A percentile compares a stretch with the other conserved stretches of the same genome.
These are phyloP conservation scores for Liquidambar formosana DNA, from an alignment of 164 flowering plant genomes.

Conservation along the genomic window DNA sequence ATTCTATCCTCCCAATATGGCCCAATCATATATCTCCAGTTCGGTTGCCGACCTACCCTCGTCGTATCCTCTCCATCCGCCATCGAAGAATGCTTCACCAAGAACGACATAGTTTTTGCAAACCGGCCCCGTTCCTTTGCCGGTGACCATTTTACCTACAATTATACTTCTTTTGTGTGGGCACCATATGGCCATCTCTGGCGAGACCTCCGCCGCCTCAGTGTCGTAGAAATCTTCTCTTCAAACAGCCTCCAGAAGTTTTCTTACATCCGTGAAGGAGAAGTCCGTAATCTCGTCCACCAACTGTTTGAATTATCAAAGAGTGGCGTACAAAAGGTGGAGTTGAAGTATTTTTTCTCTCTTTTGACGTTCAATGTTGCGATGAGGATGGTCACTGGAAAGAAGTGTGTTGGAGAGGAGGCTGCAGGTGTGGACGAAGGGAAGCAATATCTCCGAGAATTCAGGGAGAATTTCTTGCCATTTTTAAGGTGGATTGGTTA, in stretches of 20 bases:
- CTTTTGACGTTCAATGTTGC: background rate
- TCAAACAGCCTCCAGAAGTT: too few relatives aligned
- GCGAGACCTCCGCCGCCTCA: too few relatives aligned
- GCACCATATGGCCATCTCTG: too few relatives aligned
- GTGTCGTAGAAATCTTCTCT: too few relatives aligned
- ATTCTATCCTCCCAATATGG: slow-evolving; percentile 3
- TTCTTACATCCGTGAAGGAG: too few relatives aligned
- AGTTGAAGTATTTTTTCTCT: background rate
- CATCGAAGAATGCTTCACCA: background rate
- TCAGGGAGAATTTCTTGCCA: slow-evolving; percentile 5
- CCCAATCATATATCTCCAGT: too few relatives aligned
- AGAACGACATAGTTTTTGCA: too few relatives aligned
- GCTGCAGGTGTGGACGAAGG: background rate
- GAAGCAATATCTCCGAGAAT: background rate
- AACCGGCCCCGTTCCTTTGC: too few relatives aligned
- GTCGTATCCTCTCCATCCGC: slow-evolving; percentile 16
- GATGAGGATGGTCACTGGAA: background rate
- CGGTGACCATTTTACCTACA: too few relatives aligned
- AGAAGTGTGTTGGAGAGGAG: background rate
- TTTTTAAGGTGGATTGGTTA: slow-evolving; percentile 19
- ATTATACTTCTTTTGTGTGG: too few relatives aligned
- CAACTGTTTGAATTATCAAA: too few relatives aligned
- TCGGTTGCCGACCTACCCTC: slow-evolving; percentile 6
- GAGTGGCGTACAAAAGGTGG: background rate
- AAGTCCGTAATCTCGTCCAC: too few relatives aligned